phyloP scores from a whole-genome alignment of 805 yeast species.

The Myxozyma monticola region DNA sequence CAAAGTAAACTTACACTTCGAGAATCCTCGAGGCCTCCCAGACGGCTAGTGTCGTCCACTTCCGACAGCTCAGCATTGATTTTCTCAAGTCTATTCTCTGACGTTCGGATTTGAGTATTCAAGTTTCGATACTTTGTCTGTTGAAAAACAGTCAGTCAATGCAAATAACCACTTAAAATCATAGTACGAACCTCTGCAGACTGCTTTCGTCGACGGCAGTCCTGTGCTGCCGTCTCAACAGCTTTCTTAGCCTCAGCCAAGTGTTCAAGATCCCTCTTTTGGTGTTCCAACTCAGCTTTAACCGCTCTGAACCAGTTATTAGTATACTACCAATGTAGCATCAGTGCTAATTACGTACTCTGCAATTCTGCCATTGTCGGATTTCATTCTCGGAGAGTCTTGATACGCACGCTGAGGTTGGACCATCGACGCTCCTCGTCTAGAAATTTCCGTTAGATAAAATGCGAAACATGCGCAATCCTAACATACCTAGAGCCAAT shows the following conservation, averaged over 20 bases:
- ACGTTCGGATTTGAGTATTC: conserved; percentile 6
- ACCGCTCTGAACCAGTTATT: background rate
- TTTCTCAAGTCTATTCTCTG: conserved; percentile 7
- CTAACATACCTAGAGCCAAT: conserved; percentile 35
- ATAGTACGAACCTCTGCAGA: background rate
- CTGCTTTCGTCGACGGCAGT: too few relatives aligned
- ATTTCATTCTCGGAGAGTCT: conserved; percentile 31
- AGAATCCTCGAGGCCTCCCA: conserved; percentile 5
- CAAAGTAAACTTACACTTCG: background rate
- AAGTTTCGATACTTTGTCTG: conserved; percentile 9
- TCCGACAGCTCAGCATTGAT: conserved; percentile 1
- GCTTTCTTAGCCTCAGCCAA: background rate
- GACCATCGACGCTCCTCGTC: conserved; percentile 48
- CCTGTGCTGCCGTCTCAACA: background rate
- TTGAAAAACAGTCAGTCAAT: too few relatives aligned
- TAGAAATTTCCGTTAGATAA: background rate
- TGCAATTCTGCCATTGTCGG: conserved; percentile 16
- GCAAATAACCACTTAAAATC: too few relatives aligned
- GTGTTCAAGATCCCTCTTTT: background rate
- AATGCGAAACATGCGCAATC: background rate
- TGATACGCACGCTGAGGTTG: conserved; percentile 52
- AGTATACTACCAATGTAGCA: background rate
- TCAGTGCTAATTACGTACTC: too few relatives aligned
- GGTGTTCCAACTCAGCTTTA: background rate
- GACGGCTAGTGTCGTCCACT: conserved; percentile 13